Conservation (phyloP, 2,329 filamentous ascomycete species). For the Fusarium tricinctum region DNA sequence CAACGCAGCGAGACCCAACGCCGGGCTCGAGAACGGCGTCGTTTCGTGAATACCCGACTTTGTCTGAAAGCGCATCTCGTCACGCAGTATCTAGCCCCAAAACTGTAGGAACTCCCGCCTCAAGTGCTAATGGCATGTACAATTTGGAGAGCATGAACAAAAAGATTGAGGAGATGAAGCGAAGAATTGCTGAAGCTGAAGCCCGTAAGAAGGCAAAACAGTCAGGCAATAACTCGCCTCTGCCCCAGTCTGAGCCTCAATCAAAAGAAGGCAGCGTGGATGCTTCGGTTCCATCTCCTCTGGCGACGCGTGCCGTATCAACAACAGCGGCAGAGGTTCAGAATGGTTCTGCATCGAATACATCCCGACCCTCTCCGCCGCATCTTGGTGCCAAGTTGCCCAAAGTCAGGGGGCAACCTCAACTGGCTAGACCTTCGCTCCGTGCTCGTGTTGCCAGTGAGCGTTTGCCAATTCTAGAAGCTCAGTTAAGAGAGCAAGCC, state of each 20-base stretch:
- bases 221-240: slow-evolving; percentile 52
- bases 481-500: slow-evolving; percentile 57
- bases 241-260: slow-evolving; percentile 45
- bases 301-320: slow-evolving; percentile 6
- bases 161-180: slow-evolving; percentile 72
- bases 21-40: slow-evolving; percentile 55
- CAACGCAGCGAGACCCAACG: slow-evolving; percentile 51
- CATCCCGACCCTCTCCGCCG: slow-evolving; percentile 20
- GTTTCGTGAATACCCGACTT: slow-evolving; percentile 62
- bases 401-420: slow-evolving; percentile 31
- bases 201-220: slow-evolving; percentile 64
- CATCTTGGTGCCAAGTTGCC: slow-evolving; percentile 21
- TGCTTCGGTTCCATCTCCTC: not conserved
- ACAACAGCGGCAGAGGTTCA: not conserved
- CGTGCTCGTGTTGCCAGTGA: slow-evolving; percentile 55
- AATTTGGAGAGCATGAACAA: slow-evolving; percentile 67
- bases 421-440: slow-evolving; percentile 38
- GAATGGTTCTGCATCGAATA: slow-evolving; percentile 14
- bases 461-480: slow-evolving; percentile 56
- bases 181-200: slow-evolving; percentile 70
- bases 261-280: slow-evolving; percentile 50
- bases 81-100: slow-evolving; percentile 60
- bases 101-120: slow-evolving; percentile 57
- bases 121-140: slow-evolving; percentile 54
- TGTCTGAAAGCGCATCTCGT: slow-evolving; percentile 57